A percentile compares a stretch with the other conserved stretches of the same genome.
phyloP scores from a whole-genome alignment of 805 yeast genomes.

The Kodamaea jinghongensis region DNA sequence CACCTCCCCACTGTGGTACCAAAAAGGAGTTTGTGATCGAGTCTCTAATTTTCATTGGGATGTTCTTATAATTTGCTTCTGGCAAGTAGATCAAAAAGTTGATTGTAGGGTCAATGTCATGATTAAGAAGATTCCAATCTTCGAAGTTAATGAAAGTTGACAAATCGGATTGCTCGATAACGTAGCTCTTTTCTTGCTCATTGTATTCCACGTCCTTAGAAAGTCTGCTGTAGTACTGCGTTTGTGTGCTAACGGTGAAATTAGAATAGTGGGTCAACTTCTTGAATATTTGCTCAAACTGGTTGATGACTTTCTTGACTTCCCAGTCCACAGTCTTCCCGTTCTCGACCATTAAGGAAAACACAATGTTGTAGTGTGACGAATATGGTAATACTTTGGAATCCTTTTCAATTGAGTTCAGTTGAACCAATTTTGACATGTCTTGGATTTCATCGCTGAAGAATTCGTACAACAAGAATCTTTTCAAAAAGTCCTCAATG shows the following conservation, averaged over 20 bases:
- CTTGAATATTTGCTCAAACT: constrained; percentile 54
- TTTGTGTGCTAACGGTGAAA: constrained; percentile 75
- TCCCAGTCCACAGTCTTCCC: constrained; percentile 74
- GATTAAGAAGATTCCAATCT: constrained; percentile 70
- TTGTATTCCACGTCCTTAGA: constrained; percentile 23
- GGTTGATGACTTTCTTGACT: constrained; percentile 50
- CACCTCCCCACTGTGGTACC: constrained; percentile 92
- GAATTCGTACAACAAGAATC: constrained; percentile 36
- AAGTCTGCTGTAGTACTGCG: constrained; percentile 62
- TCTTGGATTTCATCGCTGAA: constrained; percentile 38
- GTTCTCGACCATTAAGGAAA: constrained; percentile 71
- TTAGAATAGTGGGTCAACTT: constrained; percentile 57
- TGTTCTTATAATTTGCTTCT: constrained; percentile 34
- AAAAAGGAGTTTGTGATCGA: constrained; percentile 57
- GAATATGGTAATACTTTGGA: constrained; percentile 50
- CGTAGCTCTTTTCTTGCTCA: constrained; percentile 22
- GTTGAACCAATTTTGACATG: constrained; percentile 19
- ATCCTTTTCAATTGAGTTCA: constrained; percentile 3
- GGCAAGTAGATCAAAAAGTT: constrained; percentile 74
- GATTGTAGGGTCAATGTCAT: constrained; percentile 60
- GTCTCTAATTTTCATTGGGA: constrained; percentile 50
- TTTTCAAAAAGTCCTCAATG: constrained; percentile 36
- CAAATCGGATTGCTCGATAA: constrained; percentile 51
- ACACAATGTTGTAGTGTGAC: constrained; percentile 70
- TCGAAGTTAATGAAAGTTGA: constrained; percentile 80